phyloP scores from a whole-genome alignment of 2,329 filamentous ascomycete species.

The Tricladium varicosporioides region DNA sequence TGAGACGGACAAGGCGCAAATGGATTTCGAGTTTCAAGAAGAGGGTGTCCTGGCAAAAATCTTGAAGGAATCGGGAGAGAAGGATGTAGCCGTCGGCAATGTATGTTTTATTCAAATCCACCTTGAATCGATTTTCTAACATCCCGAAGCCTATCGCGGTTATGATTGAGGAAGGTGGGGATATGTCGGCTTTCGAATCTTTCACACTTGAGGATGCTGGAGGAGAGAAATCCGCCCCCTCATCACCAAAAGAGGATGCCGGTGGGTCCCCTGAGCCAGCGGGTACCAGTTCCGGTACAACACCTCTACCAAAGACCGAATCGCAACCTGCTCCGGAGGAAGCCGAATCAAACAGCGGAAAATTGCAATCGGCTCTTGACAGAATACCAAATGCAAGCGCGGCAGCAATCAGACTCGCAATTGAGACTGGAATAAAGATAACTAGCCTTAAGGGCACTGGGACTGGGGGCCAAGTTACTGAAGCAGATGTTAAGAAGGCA shows the following conservation, averaged over 20 bases:
- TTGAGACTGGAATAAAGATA: slow-evolving; percentile 79
- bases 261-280: slow-evolving; percentile 60
- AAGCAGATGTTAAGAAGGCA: slow-evolving; percentile 90
- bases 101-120: slow-evolving; percentile 58
- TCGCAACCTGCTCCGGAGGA: slow-evolving; percentile 66
- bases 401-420: slow-evolving; percentile 76
- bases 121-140: slow-evolving; percentile 23
- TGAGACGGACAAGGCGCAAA: slow-evolving; percentile 99
- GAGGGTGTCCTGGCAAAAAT: slow-evolving; percentile 95
- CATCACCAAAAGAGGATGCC: slow-evolving; percentile 64
- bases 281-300: slow-evolving; percentile 54
- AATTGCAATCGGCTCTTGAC: slow-evolving; percentile 79
- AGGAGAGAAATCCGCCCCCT: slow-evolving; percentile 67
- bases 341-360: slow-evolving; percentile 70
- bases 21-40: slow-evolving; percentile 99
- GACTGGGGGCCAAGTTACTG: slow-evolving; percentile 81
- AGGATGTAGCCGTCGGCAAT: slow-evolving; percentile 91
- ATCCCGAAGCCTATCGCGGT: slow-evolving; percentile 83
- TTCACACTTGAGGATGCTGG: slow-evolving; percentile 91
- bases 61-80: slow-evolving; percentile 86
- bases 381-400: slow-evolving; percentile 73
- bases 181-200: slow-evolving; percentile 82
- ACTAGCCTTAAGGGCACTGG: slow-evolving; percentile 83
- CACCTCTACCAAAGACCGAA: slow-evolving; percentile 59
- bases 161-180: slow-evolving; percentile 86